Evolutionary conservation across 441 rosid species (phyloP), one percentile per base, ranked within the genome.

Genomic region (Omphalea diandra): DNA sequence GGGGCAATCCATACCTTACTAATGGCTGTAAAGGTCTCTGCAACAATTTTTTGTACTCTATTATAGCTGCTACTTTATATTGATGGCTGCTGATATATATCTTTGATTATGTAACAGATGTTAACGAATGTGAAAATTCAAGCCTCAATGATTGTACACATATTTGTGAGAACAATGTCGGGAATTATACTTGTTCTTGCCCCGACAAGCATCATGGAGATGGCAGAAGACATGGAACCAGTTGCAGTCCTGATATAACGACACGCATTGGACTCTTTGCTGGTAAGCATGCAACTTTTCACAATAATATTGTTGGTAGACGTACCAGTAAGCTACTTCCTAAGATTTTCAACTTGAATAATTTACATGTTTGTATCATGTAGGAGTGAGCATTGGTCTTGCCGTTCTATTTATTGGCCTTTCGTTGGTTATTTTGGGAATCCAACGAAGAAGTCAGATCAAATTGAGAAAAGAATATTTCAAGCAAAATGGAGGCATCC

Each of bases 1-100:
- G 1, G 7, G 89, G 89, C 6, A 88, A 86, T 66, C 89, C 90
- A 18, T 86, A 86, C 74, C 41, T 47, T 38, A 2, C 27, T 0
- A 29, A 43, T 36, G 88, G 84, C 6, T 86, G 90, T 53, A 49
- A 31, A 76, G 85, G 84, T 78, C 67, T 2, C 3, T 46, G 4
- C n/a, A 46, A 8, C n/a, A 46, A 8, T 41, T 22, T 10, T 11
- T n/a, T 62, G 31, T 44, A 46, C 20, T 7, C 4, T 18, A 46
- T 3, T 46, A 15, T 7, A 15, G 18, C 4, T 15, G 52, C 52
- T 46, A n/a, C n/a, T n/a, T n/a, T n/a, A n/a, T n/a, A n/a, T 46
- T 22, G 15, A 52, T 24, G 10, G 26, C 15, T 26, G 35, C 9
- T 14, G 1, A 18, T 27, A 29, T 17, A 43, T 7, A 4, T 15